Percentiles rank a stretch among this genome's conserved stretches.
phyloP scores from a whole-genome alignment of 305 asterid genomes.

The Caryopteris hybrid region DNA sequence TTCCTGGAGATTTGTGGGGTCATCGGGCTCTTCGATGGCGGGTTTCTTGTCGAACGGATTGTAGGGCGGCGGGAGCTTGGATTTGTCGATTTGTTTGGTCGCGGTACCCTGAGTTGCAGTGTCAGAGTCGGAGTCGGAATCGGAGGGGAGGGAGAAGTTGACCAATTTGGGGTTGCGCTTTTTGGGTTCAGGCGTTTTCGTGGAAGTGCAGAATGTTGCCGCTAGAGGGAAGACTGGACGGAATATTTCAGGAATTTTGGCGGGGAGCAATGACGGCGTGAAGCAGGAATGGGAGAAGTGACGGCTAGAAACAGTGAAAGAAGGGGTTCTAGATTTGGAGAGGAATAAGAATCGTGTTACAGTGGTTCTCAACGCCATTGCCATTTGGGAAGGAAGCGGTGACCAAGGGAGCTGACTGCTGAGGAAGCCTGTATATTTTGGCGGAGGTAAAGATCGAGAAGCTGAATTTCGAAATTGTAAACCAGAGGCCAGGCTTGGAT shows the following conservation, averaged over 20 bases:
- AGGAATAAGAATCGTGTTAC: conserved; percentile 20
- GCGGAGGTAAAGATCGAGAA: conserved; percentile 15
- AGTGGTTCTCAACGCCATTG: conserved; percentile 30
- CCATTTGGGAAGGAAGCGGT: neutral
- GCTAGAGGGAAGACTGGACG: neutral
- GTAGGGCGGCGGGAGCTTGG: conserved; percentile 72
- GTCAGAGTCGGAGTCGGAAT: conserved; percentile 51
- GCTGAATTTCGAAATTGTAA: too few species aligned
- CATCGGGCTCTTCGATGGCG: conserved; percentile 41
- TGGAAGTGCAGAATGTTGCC: conserved; percentile 23
- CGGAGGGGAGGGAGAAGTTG: conserved; percentile 80
- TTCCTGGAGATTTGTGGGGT: conserved; percentile 69
- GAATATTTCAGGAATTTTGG: neutral
- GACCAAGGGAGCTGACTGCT: neutral
- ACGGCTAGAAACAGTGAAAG: conserved; percentile 13
- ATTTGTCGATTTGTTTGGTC: conserved; percentile 27
- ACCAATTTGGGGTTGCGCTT: conserved; percentile 59
- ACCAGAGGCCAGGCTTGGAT: too few species aligned
- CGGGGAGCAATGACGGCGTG: conserved; percentile 9
- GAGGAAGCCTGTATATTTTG: neutral
- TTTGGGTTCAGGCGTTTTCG: conserved; percentile 23
- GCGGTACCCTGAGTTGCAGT: neutral
- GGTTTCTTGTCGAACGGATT: conserved; percentile 72
- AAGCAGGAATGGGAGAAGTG: conserved; percentile 9
- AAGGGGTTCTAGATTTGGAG: conserved; percentile 17